phyloP scores from a whole-genome alignment of 2,329 filamentous ascomycete species.

The Exophiala alcalophila region DNA sequence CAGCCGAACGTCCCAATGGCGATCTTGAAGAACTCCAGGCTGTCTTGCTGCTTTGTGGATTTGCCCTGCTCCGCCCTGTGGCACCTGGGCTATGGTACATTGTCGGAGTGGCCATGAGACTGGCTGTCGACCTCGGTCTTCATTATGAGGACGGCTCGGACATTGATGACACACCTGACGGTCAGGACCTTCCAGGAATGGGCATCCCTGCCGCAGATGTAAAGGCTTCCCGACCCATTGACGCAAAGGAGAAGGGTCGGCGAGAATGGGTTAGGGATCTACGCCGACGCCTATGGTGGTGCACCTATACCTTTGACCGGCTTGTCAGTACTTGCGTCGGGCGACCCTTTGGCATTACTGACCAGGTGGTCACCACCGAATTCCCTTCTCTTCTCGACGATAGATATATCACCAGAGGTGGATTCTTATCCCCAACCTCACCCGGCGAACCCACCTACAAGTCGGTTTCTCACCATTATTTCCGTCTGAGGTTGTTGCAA shows the following conservation, averaged over 20 bases:
- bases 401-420: constrained; percentile 75
- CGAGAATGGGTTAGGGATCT: constrained; percentile 84
- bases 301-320: constrained; percentile 91
- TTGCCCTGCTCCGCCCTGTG: constrained; percentile 85
- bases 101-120: constrained; percentile 82
- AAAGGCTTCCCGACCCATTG: constrained; percentile 34
- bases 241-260: constrained; percentile 60
- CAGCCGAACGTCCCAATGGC: constrained; percentile 67
- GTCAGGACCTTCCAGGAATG: constrained; percentile 2
- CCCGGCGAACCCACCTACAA: constrained; percentile 75
- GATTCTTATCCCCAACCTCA: constrained; percentile 65
- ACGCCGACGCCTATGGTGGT: constrained; percentile 89
- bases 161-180: constrained; percentile 49
- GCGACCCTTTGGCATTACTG: constrained; percentile 88
- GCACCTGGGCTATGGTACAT: constrained; percentile 97
- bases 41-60: constrained; percentile 85
- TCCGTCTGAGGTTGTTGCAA: constrained; percentile 80
- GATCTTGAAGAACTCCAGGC: constrained; percentile 89
- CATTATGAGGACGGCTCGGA: constrained; percentile 86
- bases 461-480: constrained; percentile 86
- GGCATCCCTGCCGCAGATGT: constrained; percentile 28
- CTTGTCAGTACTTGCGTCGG: constrained; percentile 93
- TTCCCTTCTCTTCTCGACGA: constrained; percentile 89
- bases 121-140: constrained; percentile 86
- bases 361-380: constrained; percentile 92